Evolutionary conservation across 768 basidiomycete species (phyloP).

Genomic region (Asterophora parasitica): DNA sequence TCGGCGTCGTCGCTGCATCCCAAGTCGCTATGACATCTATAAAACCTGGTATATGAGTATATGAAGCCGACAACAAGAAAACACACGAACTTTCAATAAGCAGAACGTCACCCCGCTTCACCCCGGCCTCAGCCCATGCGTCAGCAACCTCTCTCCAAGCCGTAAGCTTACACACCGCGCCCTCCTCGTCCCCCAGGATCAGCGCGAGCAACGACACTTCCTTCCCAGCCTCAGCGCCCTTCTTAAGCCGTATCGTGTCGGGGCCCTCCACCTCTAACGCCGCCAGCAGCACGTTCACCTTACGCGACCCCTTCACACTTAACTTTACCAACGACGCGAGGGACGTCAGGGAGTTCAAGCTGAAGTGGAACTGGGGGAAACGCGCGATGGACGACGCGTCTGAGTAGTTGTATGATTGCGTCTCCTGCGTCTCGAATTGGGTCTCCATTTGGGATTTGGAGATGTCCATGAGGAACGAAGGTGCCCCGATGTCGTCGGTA

Average conservation of each 20-base stretch:
- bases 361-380: slow-evolving; percentile 75
- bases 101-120: slow-evolving; percentile 70
- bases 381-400: slow-evolving; percentile 66
- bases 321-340: slow-evolving; percentile 35
- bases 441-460: slow-evolving; percentile 19
- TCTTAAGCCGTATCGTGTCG: slow-evolving; percentile 60
- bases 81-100: slow-evolving; percentile 58
- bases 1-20: slow-evolving; percentile 39
- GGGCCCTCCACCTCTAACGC: slow-evolving; percentile 77
- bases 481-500: slow-evolving; percentile 9
- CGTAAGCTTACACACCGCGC: slow-evolving; percentile 63
- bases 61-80: slow-evolving; percentile 1
- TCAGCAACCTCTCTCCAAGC: slow-evolving; percentile 80
- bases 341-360: slow-evolving; percentile 51
- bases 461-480: slow-evolving; percentile 27
- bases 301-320: slow-evolving; percentile 36
- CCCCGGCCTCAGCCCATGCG: slow-evolving; percentile 52
- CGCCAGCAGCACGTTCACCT: slow-evolving; percentile 57
- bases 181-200: slow-evolving; percentile 70
- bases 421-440: slow-evolving; percentile 37
- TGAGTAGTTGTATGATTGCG: slow-evolving; percentile 51
- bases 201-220: slow-evolving; percentile 65
- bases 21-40: slow-evolving; percentile 51
- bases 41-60: background rate
- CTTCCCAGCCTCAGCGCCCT: slow-evolving; percentile 64